These are phyloP conservation scores for Umbelopsis isabellina DNA, from an alignment of 192 early-diverging fungal genomes.

Conservation along the genomic window DNA sequence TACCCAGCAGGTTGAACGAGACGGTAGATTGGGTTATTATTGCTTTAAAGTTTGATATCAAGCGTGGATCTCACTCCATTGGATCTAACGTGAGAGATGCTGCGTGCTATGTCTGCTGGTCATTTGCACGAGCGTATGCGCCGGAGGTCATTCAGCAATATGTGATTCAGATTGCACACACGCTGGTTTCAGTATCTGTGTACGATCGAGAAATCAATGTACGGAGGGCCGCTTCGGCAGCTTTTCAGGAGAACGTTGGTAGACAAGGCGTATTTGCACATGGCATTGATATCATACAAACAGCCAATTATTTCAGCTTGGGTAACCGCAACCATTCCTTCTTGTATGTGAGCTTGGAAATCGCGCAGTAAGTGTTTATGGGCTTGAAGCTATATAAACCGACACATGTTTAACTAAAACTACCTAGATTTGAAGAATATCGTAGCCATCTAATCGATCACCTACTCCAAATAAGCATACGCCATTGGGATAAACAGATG, in stretches of 20 bases:
- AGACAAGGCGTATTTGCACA: conserved; percentile 88
- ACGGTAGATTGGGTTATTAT: conserved; percentile 81
- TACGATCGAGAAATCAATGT: conserved; percentile 96
- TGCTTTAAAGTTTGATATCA: conserved; percentile 87
- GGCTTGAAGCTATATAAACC: not conserved
- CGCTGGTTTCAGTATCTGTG: conserved; percentile 77
- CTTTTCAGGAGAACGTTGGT: conserved; percentile 98
- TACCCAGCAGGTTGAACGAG: conserved; percentile 69
- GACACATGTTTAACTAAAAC: not conserved
- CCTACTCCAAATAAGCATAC: conserved; percentile 62
- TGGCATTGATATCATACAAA: conserved; percentile 90
- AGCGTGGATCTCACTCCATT: conserved; percentile 87
- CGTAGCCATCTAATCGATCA: conserved; percentile 71
- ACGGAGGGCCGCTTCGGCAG: conserved; percentile 90
- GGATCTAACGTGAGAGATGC: conserved; percentile 95
- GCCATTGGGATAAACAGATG: conserved; percentile 90
- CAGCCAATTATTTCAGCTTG: conserved; percentile 91
- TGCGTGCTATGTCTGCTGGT: conserved; percentile 97
- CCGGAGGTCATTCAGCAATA: conserved; percentile 67
- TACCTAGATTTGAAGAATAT: conserved; percentile 74
- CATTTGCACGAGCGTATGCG: conserved; percentile 91
- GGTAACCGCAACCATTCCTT: conserved; percentile 82
- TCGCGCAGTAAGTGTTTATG: conserved; percentile 65
- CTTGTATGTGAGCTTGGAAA: conserved; percentile 66
- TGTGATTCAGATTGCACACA: conserved; percentile 68